Conservation (phyloP, 345 rosid genomes). For the Eucalyptus grandis region DNA sequence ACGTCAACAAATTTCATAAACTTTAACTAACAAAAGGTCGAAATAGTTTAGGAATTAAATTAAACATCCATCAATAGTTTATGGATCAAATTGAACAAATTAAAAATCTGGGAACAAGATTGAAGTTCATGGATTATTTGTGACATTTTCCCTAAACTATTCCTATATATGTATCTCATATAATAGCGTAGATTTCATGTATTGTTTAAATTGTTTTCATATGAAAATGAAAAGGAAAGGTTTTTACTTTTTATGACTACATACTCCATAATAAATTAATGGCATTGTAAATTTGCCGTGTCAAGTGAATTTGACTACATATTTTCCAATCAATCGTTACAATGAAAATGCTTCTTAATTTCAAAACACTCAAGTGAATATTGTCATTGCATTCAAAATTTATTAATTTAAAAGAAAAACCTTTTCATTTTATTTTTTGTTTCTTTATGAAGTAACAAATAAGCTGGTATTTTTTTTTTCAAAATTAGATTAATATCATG, state of each 20-base stretch:
- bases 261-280: neutral
- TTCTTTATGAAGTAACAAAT: neutral
- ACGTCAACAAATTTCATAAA: too few relatives aligned
- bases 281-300: neutral
- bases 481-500: neutral
- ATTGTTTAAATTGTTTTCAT: neutral
- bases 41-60: too few relatives aligned
- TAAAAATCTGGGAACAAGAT: too few relatives aligned
- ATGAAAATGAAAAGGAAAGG: neutral
- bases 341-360: neutral
- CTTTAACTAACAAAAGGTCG: too few relatives aligned
- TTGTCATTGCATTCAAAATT: neutral
- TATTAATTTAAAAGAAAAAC: neutral
- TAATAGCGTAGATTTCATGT: neutral
- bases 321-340: neutral
- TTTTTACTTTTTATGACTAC: neutral
- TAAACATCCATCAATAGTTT: too few relatives aligned
- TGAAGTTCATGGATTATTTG: too few relatives aligned
- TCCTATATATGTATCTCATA: neutral
- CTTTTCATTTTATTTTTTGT: neutral
- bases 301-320: neutral
- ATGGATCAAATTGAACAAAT: too few relatives aligned
- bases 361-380: neutral
- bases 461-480: neutral
- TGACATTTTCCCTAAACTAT: neutral